Base-by-base conservation (phyloP, 345 rosid genomes). In the Brassica rapa region DNA sequence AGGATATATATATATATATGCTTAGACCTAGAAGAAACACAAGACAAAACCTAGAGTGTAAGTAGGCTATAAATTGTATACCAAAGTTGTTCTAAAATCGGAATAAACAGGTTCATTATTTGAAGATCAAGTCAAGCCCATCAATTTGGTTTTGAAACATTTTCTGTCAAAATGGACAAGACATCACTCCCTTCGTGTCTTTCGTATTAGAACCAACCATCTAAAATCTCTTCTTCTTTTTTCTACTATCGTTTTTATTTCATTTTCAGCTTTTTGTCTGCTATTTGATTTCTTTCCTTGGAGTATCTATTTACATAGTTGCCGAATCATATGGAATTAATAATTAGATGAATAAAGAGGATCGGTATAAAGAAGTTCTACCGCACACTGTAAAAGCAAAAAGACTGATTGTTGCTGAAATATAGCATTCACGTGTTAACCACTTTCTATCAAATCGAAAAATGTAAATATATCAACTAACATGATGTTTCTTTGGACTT, bases 141-240 rank as follows among this genome's bases (percentile, higher is more conserved):
- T 73, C 82, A 73, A 62, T 68, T 79, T 79, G 74, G 82, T 53
- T 57, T 66, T 78, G 62, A 78, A 66, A 66, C 77, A 3, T 72
- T 78, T 78, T 78, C 32, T 78, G 82, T 78, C 81, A 78, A 59
- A 59, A 61, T 68, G 23, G 82, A 79, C 70, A 73, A 73, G 82
- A 79, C 78, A 19, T 62, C 78, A 79, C 78, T 46, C 46, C 62
- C 74, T 49, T 73, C 64, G 41, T 73, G 73, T 73, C 82, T 62
- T 79, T 79, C 49, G 53, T 73, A 7, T 73, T 68, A 73, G 23
- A 73, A 79, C 82, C 82, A 79, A 62, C 82, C 82, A 79, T 49
- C 57, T 62, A 35, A 25, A 79, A 68, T n/a, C 25, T 73, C 41
- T 51, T 33, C 56, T 43, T 70, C 49, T 35, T 53, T 43, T 71